Percentiles rank a stretch among this genome's conserved stretches.
Evolutionary conservation across 2,329 filamentous ascomycete species (phyloP).

Genomic region (Colletotrichum sp.): DNA sequence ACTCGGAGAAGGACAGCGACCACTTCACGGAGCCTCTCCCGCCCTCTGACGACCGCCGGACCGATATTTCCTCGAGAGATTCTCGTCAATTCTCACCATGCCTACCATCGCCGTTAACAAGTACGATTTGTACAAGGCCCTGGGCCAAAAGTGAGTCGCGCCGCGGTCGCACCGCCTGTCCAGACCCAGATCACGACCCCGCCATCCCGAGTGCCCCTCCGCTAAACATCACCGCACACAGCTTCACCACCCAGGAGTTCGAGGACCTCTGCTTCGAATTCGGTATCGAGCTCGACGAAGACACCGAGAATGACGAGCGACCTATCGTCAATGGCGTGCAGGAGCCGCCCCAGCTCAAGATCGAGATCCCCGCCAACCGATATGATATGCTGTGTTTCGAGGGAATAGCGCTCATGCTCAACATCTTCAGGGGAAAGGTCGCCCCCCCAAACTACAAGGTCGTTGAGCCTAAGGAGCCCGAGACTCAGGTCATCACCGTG

Average conservation of each 20-base stretch:
- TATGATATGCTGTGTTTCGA: conserved; percentile 97
- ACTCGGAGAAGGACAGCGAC: conserved; percentile 15
- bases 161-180: conserved; percentile 7
- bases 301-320: conserved; percentile 78
- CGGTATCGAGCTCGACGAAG: conserved; percentile 96
- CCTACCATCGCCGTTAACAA: conserved; percentile 98
- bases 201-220: conserved; percentile 19
- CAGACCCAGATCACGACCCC: conserved; percentile 3
- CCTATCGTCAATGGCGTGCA: conserved; percentile 79
- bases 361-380: conserved; percentile 95
- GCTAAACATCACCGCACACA: conserved; percentile 37
- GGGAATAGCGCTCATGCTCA: conserved; percentile 93
- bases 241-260: conserved; percentile 91
- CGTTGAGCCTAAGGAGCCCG: conserved; percentile 71
- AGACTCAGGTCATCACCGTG: conserved; percentile 83
- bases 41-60: conserved; percentile 10
- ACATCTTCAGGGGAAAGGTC: conserved; percentile 85
- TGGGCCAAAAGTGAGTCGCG: conserved; percentile 79
- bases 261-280: conserved; percentile 99
- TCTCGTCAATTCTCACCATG: conserved; percentile 58
- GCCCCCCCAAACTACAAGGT: conserved; percentile 81
- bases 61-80: background rate
- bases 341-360: conserved; percentile 92
- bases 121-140: conserved; percentile 90
- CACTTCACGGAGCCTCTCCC: conserved; percentile 4